Conservation (phyloP, 345 rosid genomes). For the Arabis hirsuta region DNA sequence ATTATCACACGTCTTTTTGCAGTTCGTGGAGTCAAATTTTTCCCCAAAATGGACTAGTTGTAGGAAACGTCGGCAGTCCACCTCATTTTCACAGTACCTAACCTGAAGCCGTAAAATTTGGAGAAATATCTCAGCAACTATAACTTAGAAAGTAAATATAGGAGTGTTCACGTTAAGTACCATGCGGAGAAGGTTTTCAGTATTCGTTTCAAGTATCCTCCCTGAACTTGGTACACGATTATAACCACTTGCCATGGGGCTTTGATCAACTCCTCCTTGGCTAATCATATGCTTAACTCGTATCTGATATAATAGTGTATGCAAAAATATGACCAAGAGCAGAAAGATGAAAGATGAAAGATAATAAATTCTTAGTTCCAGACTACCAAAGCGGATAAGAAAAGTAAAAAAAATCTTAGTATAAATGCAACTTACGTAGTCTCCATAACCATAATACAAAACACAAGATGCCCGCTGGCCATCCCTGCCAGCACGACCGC, state of each 20-base stretch:
- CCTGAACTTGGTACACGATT: conserved; percentile 68
- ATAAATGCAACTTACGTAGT: conserved; percentile 68
- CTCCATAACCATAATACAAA: conserved; percentile 90
- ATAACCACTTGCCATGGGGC: conserved; percentile 64
- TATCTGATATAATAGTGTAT: conserved; percentile 60
- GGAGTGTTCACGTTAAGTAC: conserved; percentile 44
- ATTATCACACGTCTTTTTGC: conserved; percentile 87
- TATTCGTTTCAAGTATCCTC: conserved; percentile 83
- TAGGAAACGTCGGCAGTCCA: conserved; percentile 89
- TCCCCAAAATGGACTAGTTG: conserved; percentile 96
- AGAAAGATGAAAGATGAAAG: conserved; percentile 22
- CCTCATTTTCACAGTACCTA: conserved; percentile 91
- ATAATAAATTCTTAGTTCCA: neutral
- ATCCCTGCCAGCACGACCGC: conserved; percentile 99
- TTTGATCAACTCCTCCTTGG: conserved; percentile 86
- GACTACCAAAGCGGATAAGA: conserved; percentile 8
- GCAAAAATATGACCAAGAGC: conserved; percentile 19
- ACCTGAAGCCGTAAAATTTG: conserved; percentile 61
- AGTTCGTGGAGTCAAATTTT: conserved; percentile 73
- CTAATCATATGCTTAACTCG: conserved; percentile 93
- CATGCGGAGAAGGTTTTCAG: conserved; percentile 91
- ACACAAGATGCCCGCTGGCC: conserved; percentile 91
- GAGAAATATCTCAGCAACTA: conserved; percentile 28
- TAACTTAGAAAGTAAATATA: conserved; percentile 14
- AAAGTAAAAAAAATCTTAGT: conserved; percentile 16